Base-by-base conservation (phyloP, 495 filamentous ascomycete species). In the Lasiosphaeria miniovina region DNA sequence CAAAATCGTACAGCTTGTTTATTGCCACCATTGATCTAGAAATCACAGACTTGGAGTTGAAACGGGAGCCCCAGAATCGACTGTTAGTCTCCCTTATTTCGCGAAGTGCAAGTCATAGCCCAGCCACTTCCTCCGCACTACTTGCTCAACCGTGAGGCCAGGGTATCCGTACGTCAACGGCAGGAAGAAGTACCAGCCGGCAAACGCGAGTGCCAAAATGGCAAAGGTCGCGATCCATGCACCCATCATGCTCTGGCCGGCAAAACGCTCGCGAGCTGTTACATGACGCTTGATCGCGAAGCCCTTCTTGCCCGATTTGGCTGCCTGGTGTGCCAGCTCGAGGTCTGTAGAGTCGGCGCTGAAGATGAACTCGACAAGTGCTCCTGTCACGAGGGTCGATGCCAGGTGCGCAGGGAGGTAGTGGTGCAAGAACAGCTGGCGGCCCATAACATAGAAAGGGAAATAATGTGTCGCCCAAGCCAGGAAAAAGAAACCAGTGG, bases 51-150 rank as follows among this genome's bases (percentile, higher is more conserved):
- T 24, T 51, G 5, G n/a, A 9, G 12, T 35, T 31, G 17, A 36
- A 32, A 9, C 6, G 10, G 35, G 14, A 15, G 49, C 32, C 49
- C 17, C 14, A 41, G 8, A 17, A 33, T 31, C n/a, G 38, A 36
- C 35, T 50, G 17, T 33, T 6, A 15, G 3, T 49, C 43, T n/a
- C 15, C 43, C 43, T 46, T 89, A 98, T 84, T 98, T 98, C 41
- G 94, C 94, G 77, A 98, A 98, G 78, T 98, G 94, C 72, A 98
- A 81, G 75, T 98, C 94, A 72, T 98, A 98, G 50, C 88, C 88
- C 68, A 98, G 78, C 94, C 92, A 98, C 78, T 96, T 96, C 73
- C 94, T 84, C 52, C 90, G 85, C 55, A 88, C 71, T 46, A 98
- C 92, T 66, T 90, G 81, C 9, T 87, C 86, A 9, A 93, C 87